Conservation (phyloP, 2,329 filamentous ascomycete genomes). For the Penicillium janthinellum region DNA sequence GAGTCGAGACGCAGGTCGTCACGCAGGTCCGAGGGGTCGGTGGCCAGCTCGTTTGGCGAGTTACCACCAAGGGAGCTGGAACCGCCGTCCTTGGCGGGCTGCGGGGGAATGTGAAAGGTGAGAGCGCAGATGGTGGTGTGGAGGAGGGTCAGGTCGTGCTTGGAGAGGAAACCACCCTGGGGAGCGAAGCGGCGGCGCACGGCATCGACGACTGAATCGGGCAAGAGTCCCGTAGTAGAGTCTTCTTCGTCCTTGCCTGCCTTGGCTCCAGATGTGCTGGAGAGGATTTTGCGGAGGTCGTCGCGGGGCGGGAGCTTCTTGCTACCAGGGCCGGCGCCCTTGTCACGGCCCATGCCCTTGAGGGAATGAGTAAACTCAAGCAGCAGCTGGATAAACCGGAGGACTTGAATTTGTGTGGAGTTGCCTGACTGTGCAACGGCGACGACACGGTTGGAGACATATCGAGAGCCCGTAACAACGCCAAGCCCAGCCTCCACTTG, state of each 20-base stretch:
- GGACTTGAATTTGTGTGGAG: constrained; percentile 45
- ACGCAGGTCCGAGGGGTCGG: constrained; percentile 48
- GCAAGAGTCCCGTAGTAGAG: constrained; percentile 27
- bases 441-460: constrained; percentile 47
- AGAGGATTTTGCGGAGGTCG: constrained; percentile 43
- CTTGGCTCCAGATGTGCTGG: constrained; percentile 26
- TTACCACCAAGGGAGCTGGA: constrained; percentile 40
- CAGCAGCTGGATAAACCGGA: constrained; percentile 49
- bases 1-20: constrained; percentile 48
- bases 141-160: constrained; percentile 46
- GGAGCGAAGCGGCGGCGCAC: constrained; percentile 48
- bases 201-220: constrained; percentile 44
- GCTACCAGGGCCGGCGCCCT: constrained; percentile 36
- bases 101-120: constrained; percentile 49
- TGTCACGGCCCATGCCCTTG: constrained; percentile 31
- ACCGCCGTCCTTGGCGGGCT: constrained; percentile 40
- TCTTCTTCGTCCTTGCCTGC: constrained; percentile 23
- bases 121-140: constrained; percentile 51
- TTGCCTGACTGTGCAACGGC: constrained; percentile 43
- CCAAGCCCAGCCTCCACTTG: constrained; percentile 38
- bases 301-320: constrained; percentile 44
- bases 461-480: constrained; percentile 46
- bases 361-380: constrained; percentile 46
- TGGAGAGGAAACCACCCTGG: constrained; percentile 36
- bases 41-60: constrained; percentile 42